Evolutionary conservation across 805 yeast species (phyloP).

Genomic region (Saturnispora mendoncae): DNA sequence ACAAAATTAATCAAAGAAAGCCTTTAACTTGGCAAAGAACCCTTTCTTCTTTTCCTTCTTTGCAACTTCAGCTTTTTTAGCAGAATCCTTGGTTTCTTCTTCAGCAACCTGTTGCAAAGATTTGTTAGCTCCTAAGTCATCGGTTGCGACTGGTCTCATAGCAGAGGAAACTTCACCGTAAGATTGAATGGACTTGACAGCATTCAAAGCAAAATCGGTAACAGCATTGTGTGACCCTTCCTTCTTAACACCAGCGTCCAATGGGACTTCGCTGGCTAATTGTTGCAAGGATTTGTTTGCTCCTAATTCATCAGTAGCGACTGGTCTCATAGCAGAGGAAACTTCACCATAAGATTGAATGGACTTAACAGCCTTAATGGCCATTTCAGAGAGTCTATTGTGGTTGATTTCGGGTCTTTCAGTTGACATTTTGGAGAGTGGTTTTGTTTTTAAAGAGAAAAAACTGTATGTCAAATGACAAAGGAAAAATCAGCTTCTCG

Average conservation of each 20-base stretch:
- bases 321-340: conserved; percentile 7
- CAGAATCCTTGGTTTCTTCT: conserved; percentile 4
- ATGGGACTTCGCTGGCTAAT: conserved; percentile 6
- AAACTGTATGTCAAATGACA: too few species aligned
- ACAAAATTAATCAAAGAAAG: conserved; percentile 4
- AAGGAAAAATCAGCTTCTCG: too few species aligned
- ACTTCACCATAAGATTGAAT: conserved; percentile 9
- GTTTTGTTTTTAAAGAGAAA: too few species aligned
- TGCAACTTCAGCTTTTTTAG: background rate
- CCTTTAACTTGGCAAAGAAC: conserved; percentile 8
- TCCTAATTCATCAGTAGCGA: conserved; percentile 8
- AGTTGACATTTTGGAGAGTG: background rate
- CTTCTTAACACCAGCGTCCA: conserved; percentile 1
- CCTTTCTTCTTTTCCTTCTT: conserved; percentile 9
- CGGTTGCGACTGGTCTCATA: conserved; percentile 8
- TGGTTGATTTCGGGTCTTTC: too few species aligned
- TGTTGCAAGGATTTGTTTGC: conserved; percentile 9
- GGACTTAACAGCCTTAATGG: conserved; percentile 8
- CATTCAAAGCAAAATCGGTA: conserved; percentile 4
- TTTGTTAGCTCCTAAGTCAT: conserved; percentile 6
- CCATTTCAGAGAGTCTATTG: background rate
- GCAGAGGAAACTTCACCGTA: conserved; percentile 9
- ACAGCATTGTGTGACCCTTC: background rate
- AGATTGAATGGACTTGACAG: conserved; percentile 8
- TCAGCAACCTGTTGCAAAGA: conserved; percentile 8